phyloP scores from a whole-genome alignment of 768 basidiomycete genomes.

The Tylopilus rubrobrunneus region DNA sequence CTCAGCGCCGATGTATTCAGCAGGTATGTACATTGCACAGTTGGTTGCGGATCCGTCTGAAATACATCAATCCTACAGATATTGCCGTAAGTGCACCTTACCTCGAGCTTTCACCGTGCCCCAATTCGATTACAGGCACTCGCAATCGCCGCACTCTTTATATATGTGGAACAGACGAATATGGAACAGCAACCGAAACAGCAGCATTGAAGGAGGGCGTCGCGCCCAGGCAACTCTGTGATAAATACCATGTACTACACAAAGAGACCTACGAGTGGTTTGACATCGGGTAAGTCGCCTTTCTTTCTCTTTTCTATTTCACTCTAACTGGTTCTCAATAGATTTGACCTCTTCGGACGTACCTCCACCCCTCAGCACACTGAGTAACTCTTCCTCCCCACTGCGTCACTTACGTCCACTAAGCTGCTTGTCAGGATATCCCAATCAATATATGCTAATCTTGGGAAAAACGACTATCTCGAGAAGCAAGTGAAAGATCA shows the following conservation, averaged over 20 bases:
- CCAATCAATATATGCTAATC: conserved; percentile 84
- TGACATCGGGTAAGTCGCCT: conserved; percentile 69
- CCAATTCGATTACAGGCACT: conserved; percentile 38
- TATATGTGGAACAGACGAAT: conserved; percentile 98
- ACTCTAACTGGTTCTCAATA: conserved; percentile 26
- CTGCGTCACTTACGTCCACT: background rate
- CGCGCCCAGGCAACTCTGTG: conserved; percentile 76
- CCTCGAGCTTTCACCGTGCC: background rate
- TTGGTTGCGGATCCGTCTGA: conserved; percentile 1
- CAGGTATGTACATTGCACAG: conserved; percentile 50
- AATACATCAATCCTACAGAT: conserved; percentile 35
- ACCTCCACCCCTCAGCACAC: conserved; percentile 90
- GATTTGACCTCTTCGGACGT: conserved; percentile 94
- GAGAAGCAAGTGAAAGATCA: conserved; percentile 86
- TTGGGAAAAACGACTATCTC: conserved; percentile 73
- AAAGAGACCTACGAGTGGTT: conserved; percentile 97
- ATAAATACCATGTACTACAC: conserved; percentile 87
- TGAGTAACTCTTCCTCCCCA: conserved; percentile 48
- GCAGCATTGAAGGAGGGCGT: conserved; percentile 88
- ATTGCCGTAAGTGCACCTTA: conserved; percentile 47
- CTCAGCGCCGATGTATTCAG: conserved; percentile 97
- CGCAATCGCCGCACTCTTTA: conserved; percentile 89
- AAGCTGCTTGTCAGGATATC: conserved; percentile 56
- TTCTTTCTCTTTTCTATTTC: background rate
- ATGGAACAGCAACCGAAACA: conserved; percentile 99